Percentiles rank a stretch among this genome's conserved stretches.
These are phyloP conservation scores for Rhododendron kiyosumense DNA, from an alignment of 148 eudicot genomes.

Conservation along the genomic window DNA sequence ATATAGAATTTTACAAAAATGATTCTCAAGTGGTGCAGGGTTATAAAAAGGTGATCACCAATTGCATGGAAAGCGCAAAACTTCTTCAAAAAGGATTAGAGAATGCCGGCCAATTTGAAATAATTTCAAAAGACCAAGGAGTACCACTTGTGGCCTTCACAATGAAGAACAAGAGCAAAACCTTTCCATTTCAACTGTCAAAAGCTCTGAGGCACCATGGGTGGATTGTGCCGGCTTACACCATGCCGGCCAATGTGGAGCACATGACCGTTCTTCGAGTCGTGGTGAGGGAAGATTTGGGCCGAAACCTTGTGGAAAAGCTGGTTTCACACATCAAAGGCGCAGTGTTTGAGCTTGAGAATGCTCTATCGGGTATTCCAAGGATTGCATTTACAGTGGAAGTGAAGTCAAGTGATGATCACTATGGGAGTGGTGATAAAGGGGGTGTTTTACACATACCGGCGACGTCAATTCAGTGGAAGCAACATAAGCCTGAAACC, in stretches of 20 bases:
- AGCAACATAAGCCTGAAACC: constrained; percentile 25
- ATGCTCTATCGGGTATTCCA: constrained; percentile 7
- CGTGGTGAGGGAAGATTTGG: constrained; percentile 7
- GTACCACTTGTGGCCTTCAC: constrained; percentile 1
- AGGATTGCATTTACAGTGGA: constrained; percentile 35
- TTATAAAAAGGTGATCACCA: constrained; percentile 1
- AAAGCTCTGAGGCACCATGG: constrained; percentile 1
- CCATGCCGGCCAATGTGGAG: constrained; percentile 7
- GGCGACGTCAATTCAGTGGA: constrained; percentile 36
- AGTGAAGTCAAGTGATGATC: constrained; percentile 31
- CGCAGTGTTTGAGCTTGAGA: constrained; percentile 19
- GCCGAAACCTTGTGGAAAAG: constrained; percentile 32
- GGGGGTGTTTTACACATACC: constrained; percentile 26
- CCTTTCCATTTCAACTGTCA: neutral
- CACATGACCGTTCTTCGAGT: constrained; percentile 6
- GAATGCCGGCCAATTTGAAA: neutral
- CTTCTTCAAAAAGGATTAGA: neutral
- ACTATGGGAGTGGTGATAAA: constrained; percentile 3
- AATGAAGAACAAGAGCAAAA: neutral
- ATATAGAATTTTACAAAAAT: neutral
- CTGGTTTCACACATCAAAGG: constrained; percentile 33
- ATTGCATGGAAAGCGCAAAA: constrained; percentile 9
- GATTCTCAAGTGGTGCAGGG: neutral
- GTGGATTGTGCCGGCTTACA: constrained; percentile 9
- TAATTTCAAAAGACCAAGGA: neutral